Evolutionary conservation across 2,329 filamentous ascomycete species (phyloP), one percentile per base, ranked within the genome.

Genomic region (Plenodomus tracheiphilus): DNA sequence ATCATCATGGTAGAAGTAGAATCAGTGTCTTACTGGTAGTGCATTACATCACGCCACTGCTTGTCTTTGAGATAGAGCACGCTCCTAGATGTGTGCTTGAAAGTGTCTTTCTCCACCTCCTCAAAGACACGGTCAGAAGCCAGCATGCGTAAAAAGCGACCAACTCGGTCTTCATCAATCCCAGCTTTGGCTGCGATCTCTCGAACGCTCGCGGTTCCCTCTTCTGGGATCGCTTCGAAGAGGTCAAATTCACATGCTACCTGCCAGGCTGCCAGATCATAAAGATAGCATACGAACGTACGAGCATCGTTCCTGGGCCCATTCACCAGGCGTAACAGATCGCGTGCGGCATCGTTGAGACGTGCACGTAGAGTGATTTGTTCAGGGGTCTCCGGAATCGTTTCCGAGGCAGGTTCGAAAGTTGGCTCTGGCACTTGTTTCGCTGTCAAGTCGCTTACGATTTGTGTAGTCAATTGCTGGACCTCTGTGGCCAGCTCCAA

Each of bases 271-370:
- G 58, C 58, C 9, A 63, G 35, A 40, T 63, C 58, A 35, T 56
- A 53, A 3, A 54, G 41, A 16, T 52, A 53, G 28, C 52, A 56
- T 11, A 56, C 42, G 16, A 59, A 53, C 10, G 49, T 51, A 18
- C 58, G 54, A 10, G 47, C 43, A 36, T 52, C 45, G 37, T 48
- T 53, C 21, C 50, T 49, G 7, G 52, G 58, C 1, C 53, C 56
- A 51, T 45, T 68, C 13, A 61, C 55, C 10, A 61, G 53, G 18
- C 61, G 74, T 40, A 62, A 51, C 17, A 47, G 51, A 37, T 61
- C 56, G 25, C 47, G 41, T 17, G 56, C 52, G 10, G 45, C 38
- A 39, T 59, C 56, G 22, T 58, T 61, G 19, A 62, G 56, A 11
- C 50, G 28, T 16, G 46, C 43, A 15, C 53, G 52, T n/a, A 62